Conservation (phyloP, 257 asterid species). For the Cruciata laevipes region DNA sequence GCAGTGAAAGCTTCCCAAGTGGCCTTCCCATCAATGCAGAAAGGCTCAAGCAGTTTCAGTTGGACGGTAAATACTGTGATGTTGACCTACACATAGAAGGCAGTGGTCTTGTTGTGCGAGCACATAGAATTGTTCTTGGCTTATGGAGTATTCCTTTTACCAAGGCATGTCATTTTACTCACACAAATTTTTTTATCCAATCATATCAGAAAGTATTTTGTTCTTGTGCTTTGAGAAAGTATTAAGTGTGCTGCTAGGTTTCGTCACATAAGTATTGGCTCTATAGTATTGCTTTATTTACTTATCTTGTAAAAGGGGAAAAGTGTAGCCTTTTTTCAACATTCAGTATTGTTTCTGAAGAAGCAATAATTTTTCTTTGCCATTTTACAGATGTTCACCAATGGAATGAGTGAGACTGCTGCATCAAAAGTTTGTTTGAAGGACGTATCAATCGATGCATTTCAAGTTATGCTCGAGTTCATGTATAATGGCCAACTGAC, state of each 20-base stretch:
- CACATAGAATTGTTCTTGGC: conserved; percentile 82
- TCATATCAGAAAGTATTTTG: not conserved
- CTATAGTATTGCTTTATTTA: not conserved
- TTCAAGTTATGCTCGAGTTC: conserved; percentile 67
- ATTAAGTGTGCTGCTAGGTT: not conserved
- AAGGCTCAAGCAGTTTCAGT: conserved; percentile 51
- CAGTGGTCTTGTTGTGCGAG: conserved; percentile 45
- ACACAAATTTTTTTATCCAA: not conserved
- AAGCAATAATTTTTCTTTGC: conserved; percentile 2
- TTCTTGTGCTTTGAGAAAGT: not conserved
- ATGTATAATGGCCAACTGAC: conserved; percentile 68
- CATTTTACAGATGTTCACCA: conserved; percentile 83
- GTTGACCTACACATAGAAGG: conserved; percentile 64
- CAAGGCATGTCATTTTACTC: conserved; percentile 47
- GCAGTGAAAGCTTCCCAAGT: conserved; percentile 44
- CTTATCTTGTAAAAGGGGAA: too few species aligned
- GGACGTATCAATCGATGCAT: conserved; percentile 74
- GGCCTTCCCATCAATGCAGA: conserved; percentile 60
- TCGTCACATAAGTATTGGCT: not conserved
- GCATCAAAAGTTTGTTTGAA: conserved; percentile 58
- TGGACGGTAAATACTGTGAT: conserved; percentile 69
- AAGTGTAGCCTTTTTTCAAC: not conserved
- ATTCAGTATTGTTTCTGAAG: not conserved
- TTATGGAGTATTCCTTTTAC: conserved; percentile 90
- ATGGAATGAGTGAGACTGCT: conserved; percentile 90